Conservation (phyloP, 1,284 basidiomycete genomes). For the Erythrobasidium hasegawianum region DNA sequence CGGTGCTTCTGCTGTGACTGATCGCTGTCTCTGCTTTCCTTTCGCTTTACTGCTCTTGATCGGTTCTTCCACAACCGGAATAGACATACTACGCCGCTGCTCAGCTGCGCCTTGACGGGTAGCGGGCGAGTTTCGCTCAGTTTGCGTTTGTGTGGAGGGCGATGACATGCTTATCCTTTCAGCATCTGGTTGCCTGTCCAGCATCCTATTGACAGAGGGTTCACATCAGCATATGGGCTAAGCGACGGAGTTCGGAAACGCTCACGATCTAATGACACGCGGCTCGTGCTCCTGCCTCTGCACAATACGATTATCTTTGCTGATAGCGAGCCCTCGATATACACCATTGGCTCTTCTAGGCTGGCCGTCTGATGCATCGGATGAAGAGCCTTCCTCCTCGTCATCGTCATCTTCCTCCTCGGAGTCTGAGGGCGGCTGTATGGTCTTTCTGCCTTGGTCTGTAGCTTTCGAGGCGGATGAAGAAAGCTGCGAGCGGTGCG, state of each 20-base stretch:
- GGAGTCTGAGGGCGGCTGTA: background rate
- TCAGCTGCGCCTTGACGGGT: no score
- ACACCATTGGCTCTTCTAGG: no score
- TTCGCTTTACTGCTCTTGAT: no score
- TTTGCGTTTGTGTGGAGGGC: background rate
- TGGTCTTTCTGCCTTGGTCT: background rate
- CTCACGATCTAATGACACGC: background rate
- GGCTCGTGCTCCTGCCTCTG: background rate
- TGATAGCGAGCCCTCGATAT: background rate
- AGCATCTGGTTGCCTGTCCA: slow-evolving; percentile 13
- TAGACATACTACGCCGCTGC: no score
- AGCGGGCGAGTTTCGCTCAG: no score
- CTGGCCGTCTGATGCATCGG: background rate
- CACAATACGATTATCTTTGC: background rate
- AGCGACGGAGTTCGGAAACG: no score
- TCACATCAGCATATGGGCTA: no score
- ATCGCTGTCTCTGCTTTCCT: no score
- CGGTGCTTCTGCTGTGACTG: no score
- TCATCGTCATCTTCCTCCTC: background rate
- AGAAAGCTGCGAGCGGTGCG: no score
- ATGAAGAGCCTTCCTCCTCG: background rate
- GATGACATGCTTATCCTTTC: slow-evolving; percentile 24
- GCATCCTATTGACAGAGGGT: slow-evolving; percentile 11
- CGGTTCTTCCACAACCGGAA: no score
- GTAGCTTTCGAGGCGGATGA: no score